phyloP scores from a whole-genome alignment of 805 yeast species.

The Isabelozyma gotoi region DNA sequence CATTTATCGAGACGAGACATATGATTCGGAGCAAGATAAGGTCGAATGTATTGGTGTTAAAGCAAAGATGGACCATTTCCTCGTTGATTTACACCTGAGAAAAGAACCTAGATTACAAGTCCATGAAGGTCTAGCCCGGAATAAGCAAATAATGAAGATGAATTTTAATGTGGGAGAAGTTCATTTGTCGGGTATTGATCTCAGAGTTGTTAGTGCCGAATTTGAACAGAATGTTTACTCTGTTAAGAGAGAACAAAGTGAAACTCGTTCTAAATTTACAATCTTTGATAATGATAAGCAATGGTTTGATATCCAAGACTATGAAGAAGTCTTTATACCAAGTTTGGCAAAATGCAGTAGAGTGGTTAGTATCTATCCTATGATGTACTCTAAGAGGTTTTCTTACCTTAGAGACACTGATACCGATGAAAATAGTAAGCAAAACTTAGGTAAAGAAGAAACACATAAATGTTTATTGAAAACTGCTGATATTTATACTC shows the following conservation, averaged over 20 bases:
- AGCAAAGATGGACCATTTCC: slow-evolving; percentile 37
- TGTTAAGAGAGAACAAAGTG: slow-evolving; percentile 1
- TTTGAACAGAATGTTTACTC: slow-evolving; percentile 36
- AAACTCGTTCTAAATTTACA: slow-evolving; percentile 16
- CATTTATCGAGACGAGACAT: slow-evolving; percentile 54
- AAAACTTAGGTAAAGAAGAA: slow-evolving; percentile 22
- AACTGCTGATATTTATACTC: slow-evolving; percentile 22
- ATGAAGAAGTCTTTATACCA: slow-evolving; percentile 53
- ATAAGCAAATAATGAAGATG: slow-evolving; percentile 52
- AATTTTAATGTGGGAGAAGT: slow-evolving; percentile 68
- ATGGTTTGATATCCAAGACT: slow-evolving; percentile 68
- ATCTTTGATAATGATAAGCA: slow-evolving; percentile 53
- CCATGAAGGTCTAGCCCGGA: slow-evolving; percentile 47
- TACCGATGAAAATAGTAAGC: slow-evolving; percentile 4
- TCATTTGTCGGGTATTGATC: slow-evolving; percentile 53
- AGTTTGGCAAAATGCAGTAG: slow-evolving; percentile 36
- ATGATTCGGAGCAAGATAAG: slow-evolving; percentile 39
- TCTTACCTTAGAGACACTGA: slow-evolving; percentile 63
- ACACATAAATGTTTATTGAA: slow-evolving; percentile 31
- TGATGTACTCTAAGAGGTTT: slow-evolving; percentile 68
- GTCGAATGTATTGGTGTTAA: slow-evolving; percentile 68
- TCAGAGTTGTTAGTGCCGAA: slow-evolving; percentile 52
- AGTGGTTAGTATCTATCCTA: slow-evolving; percentile 53
- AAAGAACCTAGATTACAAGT: slow-evolving; percentile 34
- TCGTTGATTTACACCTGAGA: slow-evolving; percentile 42